phyloP scores from a whole-genome alignment of 2,329 filamentous ascomycete species.

The Albophoma yamanashiensis region DNA sequence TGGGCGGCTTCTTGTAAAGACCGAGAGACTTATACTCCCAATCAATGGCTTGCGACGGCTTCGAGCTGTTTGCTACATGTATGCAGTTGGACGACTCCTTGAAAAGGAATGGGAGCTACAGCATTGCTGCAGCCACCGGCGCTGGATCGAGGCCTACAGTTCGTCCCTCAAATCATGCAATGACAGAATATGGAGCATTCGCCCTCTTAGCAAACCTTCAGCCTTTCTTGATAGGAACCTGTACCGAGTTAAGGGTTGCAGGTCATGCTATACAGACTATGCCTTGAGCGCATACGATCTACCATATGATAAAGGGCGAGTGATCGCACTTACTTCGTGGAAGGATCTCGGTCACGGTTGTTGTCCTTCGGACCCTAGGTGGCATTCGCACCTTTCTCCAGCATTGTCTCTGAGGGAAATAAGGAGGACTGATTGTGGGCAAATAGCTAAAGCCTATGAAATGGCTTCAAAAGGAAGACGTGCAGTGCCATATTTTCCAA shows the following conservation, averaged over 20 bases:
- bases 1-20: not conserved
- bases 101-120: not conserved
- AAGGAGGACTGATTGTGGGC: not conserved
- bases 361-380: not conserved
- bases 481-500: not conserved
- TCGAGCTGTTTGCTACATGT: not conserved
- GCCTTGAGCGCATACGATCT: not conserved
- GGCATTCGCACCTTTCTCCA: not conserved
- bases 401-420: not conserved
- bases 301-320: not conserved
- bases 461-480: not conserved
- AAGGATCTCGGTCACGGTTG: not conserved
- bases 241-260: not conserved
- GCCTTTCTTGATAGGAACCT: not conserved
- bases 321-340: not conserved
- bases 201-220: not conserved
- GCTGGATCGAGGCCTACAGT: not conserved
- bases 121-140: not conserved
- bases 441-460: not conserved
- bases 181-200: not conserved
- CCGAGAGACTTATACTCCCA: not conserved
- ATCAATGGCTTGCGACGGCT: not conserved
- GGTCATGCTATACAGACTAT: not conserved
- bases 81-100: not conserved
- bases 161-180: not conserved